Evolutionary conservation across 306 rosid species (phyloP), one percentile per base, ranked within the genome.

Genomic region (Luffa acutangula): DNA sequence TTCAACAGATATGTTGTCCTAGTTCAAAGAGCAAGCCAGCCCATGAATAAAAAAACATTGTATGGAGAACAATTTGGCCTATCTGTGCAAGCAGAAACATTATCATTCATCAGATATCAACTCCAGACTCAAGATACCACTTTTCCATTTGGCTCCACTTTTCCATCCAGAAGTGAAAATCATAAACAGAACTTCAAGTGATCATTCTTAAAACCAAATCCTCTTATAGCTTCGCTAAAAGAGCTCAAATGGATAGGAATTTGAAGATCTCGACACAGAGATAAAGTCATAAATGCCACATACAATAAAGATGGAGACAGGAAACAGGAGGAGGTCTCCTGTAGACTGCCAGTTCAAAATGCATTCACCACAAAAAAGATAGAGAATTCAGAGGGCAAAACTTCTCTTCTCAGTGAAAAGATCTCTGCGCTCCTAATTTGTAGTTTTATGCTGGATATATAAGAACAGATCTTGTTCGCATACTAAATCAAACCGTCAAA

Each of bases 311-410:
- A 14, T 64, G 56, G 52, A 67, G 75, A 67, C 25, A 64, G 25
- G 33, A 42, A 71, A 71, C 76, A 21, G 7, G 36, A 41, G 54
- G 57, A 71, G 54, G 34, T 45, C 18, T 20, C 76, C 5, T 43
- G 12, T 7, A 63, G 70, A 43, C 31, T n/a, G 56, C 76, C 53
- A 71, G 39, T 72, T 72, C 77, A 72, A 72, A 72, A 72, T 48
- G n/a, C 10, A 48, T 12, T 72, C 41, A 72, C 31, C 77, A 72
- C 39, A 4, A 20, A 67, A 46, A 48, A 13, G 9, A 48, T 7
- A 72, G 41, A 48, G 77, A 72, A 71, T 71, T 45, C 15, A 41
- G 34, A 67, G 51, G 13, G 17, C 48, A 41, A 9, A 65, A 34
- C 48, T 37, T 34, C 17, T 66, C 73, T 66, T 41, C 65, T 21